Base-by-base conservation (phyloP, 495 filamentous ascomycete genomes). In the Tuber umbilicatum region DNA sequence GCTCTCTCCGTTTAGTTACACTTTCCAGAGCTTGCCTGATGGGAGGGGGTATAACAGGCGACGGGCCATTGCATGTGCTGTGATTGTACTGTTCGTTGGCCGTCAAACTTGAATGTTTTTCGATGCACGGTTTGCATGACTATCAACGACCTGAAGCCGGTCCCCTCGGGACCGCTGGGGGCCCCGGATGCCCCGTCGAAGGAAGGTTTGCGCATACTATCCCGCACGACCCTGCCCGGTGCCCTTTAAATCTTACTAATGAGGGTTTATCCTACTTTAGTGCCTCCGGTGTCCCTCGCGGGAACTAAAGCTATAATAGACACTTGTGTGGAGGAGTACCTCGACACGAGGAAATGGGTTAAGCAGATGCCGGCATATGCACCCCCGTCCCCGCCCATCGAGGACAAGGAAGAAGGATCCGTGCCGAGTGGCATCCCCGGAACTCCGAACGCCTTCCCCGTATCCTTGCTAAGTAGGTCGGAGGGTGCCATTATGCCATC, bases 51-150 rank as follows among this genome's bases (percentile, higher is more conserved):
- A 5, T 35, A 64, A 64, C 14, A 82, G 77, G 86, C 85, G n/a
- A 90, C 90, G 41, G 92, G 92, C 21, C 91, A 88, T 79, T 97
- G 93, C 80, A 90, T 90, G 85, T 93, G 92, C 17, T 97, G 94
- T 82, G 91, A 90, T 81, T 91, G 90, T 70, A 88, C 89, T 60
- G 89, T 97, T 69, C 89, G 90, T 70, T 97, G 93, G 92, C 93
- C 94, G n/a, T 88, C 87, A 74, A 86, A 90, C 73, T 82, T 94
- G 77, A 87, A 87, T 39, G 86, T 90, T 64, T 97, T 94, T 84
- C 87, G 93, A 78, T 97, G 94, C 83, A 91, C 92, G 43, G 89
- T 91, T 69, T 97, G 94, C 83, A 85, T 93, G 79, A 97, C 91
- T 69, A 89, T 97, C 79, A 97, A 95, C 78, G 94, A 97, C 81